A percentile compares a stretch with the other conserved stretches of the same genome.
Conservation (phyloP, 2,329 filamentous ascomycete species). For the Xylaria sp. region DNA sequence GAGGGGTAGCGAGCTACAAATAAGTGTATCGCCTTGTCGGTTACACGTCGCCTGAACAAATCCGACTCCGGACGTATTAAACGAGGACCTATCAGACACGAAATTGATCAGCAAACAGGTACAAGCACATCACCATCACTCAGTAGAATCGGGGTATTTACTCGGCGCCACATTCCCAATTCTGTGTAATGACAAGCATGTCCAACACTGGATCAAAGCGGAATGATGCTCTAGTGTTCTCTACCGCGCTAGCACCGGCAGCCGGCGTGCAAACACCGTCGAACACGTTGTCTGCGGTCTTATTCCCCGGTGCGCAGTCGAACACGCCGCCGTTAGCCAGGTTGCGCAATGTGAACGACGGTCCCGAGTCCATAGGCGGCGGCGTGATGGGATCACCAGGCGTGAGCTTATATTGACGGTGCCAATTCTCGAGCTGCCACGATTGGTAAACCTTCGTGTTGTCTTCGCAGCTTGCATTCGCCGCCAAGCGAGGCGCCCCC, state of each 20-base stretch:
- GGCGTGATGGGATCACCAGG: constrained; percentile 41
- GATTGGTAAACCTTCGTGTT: constrained; percentile 48
- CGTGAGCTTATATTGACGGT: constrained; percentile 44
- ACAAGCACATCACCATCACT: background rate
- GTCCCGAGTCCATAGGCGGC: constrained; percentile 46
- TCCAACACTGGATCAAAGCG: constrained; percentile 47
- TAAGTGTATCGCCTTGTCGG: constrained; percentile 46
- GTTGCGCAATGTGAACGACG: constrained; percentile 49
- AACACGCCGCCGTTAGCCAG: constrained; percentile 46
- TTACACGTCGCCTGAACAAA: constrained; percentile 50
- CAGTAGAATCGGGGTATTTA: constrained; percentile 36
- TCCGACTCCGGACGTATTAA: constrained; percentile 45
- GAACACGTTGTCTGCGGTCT: constrained; percentile 40
- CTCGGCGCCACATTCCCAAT: constrained; percentile 48
- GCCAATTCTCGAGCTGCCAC: constrained; percentile 51
- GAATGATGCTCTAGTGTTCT: constrained; percentile 44
- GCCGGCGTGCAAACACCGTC: constrained; percentile 44
- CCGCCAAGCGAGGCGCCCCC: constrained; percentile 26
- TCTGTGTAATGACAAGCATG: constrained; percentile 47
- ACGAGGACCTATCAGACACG: constrained; percentile 38
- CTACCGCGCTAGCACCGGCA: background rate
- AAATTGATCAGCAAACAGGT: background rate
- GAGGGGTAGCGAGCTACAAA: constrained; percentile 48
- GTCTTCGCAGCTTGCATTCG: constrained; percentile 42
- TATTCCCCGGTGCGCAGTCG: constrained; percentile 41